Evolutionary conservation across 306 rosid genomes (phyloP).

Genomic region (Fagus crenata): DNA sequence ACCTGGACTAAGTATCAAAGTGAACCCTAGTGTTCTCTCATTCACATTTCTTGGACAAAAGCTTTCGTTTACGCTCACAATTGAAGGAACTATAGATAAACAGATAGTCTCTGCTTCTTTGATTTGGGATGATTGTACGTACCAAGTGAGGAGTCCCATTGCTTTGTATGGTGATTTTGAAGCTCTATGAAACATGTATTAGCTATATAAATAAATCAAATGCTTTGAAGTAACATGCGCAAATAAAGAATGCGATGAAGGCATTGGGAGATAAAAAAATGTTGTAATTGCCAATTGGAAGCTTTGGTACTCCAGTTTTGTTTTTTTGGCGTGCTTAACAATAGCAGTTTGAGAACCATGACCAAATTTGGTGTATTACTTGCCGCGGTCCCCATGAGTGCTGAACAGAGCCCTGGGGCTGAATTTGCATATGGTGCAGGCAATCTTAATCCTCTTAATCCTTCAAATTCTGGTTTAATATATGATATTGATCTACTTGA

Average conservation of each 20-base stretch:
- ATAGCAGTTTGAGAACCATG: too few species aligned
- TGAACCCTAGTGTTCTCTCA: constrained; percentile 38
- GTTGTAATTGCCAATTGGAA: background rate
- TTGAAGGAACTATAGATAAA: constrained; percentile 28
- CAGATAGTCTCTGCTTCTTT: constrained; percentile 37
- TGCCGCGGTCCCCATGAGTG: constrained; percentile 38
- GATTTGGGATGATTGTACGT: constrained; percentile 49
- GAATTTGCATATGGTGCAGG: constrained; percentile 56
- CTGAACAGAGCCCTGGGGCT: constrained; percentile 27
- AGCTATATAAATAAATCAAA: background rate
- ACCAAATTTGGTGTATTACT: background rate
- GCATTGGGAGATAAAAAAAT: background rate
- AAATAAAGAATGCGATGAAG: background rate
- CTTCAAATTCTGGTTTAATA: constrained; percentile 45
- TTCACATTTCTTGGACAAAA: constrained; percentile 41
- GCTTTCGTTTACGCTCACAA: constrained; percentile 20
- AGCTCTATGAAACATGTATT: background rate
- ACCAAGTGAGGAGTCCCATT: constrained; percentile 54
- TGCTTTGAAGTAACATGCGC: background rate
- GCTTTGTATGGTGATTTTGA: constrained; percentile 11
- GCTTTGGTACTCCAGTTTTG: background rate
- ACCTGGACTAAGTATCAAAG: constrained; percentile 30
- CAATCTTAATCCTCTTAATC: constrained; percentile 37
- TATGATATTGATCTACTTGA: constrained; percentile 36
- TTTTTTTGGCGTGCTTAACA: too few species aligned